phyloP scores from a whole-genome alignment of 371 early-diverging fungal species.

The Mortierella sp. region DNA sequence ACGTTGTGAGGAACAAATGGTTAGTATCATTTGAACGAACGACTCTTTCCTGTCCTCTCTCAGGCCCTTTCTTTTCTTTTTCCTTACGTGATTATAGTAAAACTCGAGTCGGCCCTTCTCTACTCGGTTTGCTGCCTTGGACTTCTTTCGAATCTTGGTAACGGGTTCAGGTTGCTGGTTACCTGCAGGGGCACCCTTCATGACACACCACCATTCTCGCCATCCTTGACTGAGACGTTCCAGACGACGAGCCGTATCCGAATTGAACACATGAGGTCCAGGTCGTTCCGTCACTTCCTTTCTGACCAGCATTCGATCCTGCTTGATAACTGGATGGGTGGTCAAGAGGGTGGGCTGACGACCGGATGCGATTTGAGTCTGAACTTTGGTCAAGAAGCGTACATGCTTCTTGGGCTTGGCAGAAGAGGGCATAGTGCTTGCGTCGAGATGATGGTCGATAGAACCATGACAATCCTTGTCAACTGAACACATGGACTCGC shows the following conservation, averaged over 20 bases:
- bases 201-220: constrained; percentile 53
- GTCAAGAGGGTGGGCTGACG: constrained; percentile 25
- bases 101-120: constrained; percentile 52
- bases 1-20: background rate
- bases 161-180: background rate
- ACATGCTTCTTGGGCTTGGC: constrained; percentile 33
- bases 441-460: background rate
- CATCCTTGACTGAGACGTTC: constrained; percentile 46
- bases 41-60: no score
- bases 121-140: constrained; percentile 5
- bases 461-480: constrained; percentile 26
- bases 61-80: background rate
- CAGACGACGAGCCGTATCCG: constrained; percentile 33
- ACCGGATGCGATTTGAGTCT: constrained; percentile 26
- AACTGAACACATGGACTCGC: constrained; percentile 20
- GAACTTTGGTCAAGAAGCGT: constrained; percentile 49
- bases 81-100: constrained; percentile 49
- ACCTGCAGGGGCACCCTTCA: constrained; percentile 28
- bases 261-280: constrained; percentile 48
- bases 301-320: constrained; percentile 47
- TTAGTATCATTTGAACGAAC: no score
- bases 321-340: constrained; percentile 27
- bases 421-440: no score
- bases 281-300: constrained; percentile 44
- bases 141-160: constrained; percentile 21